A percentile compares a stretch with the other conserved stretches of the same genome.
phyloP scores from a whole-genome alignment of 2,329 filamentous ascomycete species.

The Colletotrichum orchidophilum region DNA sequence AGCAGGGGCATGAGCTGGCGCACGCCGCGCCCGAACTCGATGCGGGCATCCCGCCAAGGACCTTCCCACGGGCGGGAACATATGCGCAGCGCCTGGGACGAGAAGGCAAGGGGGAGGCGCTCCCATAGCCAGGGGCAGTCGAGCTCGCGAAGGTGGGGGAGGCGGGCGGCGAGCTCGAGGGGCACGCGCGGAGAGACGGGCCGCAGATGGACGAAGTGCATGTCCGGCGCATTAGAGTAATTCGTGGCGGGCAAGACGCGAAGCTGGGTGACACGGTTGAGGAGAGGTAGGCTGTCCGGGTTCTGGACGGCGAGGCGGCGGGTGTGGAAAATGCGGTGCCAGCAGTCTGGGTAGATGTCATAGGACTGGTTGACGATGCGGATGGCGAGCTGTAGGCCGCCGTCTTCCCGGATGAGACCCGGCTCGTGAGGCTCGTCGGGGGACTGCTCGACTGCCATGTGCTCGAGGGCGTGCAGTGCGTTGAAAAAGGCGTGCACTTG shows the following conservation, averaged over 20 bases:
- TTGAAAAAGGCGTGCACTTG: constrained; percentile 30
- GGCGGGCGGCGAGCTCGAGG: constrained; percentile 34
- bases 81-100: neutral
- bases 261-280: constrained; percentile 23
- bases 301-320: constrained; percentile 29
- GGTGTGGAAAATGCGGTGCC: constrained; percentile 27
- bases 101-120: constrained; percentile 15
- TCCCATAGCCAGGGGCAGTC: constrained; percentile 37
- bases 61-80: neutral
- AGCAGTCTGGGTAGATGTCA: constrained; percentile 18
- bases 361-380: neutral
- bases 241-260: neutral
- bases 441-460: neutral
- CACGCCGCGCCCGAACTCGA: neutral
- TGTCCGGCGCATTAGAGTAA: neutral
- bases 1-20: neutral
- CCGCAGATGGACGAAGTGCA: constrained; percentile 20
- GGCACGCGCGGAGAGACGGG: constrained; percentile 36
- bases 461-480: constrained; percentile 11
- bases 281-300: constrained; percentile 20
- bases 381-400: neutral
- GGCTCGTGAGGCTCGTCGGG: neutral
- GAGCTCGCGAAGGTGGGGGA: constrained; percentile 34
- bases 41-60: neutral
- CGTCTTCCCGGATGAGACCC: neutral